Conservation (phyloP, 768 basidiomycete genomes). For the Serendipita sp. region DNA sequence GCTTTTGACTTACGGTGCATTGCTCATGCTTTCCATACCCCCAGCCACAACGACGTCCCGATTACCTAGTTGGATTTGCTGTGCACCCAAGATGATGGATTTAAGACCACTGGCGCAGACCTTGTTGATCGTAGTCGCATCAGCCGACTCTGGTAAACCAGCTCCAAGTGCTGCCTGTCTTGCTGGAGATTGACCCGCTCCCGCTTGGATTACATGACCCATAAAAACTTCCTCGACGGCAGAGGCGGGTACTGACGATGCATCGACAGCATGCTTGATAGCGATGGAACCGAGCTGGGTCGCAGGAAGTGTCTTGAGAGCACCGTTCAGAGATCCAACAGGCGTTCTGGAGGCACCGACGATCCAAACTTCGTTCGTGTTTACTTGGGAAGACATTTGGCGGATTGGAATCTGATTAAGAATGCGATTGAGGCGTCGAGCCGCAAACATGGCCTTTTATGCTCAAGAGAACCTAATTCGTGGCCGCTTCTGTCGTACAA, state of each 20-base stretch:
- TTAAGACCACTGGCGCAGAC: slow-evolving; percentile 98
- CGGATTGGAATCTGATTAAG: slow-evolving; percentile 10
- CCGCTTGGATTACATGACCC: slow-evolving; percentile 95
- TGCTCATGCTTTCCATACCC: slow-evolving; percentile 99
- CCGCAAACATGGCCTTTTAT: slow-evolving; percentile 9
- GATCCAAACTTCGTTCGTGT: slow-evolving; percentile 72
- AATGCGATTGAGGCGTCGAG: slow-evolving; percentile 9
- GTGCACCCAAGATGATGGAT: slow-evolving; percentile 83
- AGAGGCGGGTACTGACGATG: slow-evolving; percentile 63
- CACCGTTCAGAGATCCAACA: slow-evolving; percentile 81
- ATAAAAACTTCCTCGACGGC: slow-evolving; percentile 91
- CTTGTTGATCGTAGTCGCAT: slow-evolving; percentile 99
- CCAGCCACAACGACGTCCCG: slow-evolving; percentile 80
- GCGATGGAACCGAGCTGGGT: slow-evolving; percentile 80
- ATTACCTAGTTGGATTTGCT: slow-evolving; percentile 77
- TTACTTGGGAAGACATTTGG: slow-evolving; percentile 14
- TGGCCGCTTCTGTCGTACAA: neutral
- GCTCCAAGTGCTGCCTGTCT: slow-evolving; percentile 87
- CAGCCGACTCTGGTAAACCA: slow-evolving; percentile 71
- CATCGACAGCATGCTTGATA: slow-evolving; percentile 76
- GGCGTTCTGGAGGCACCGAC: slow-evolving; percentile 89
- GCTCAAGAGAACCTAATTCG: neutral
- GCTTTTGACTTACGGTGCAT: slow-evolving; percentile 67
- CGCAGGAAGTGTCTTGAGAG: slow-evolving; percentile 76
- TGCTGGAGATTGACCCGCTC: slow-evolving; percentile 95